These are phyloP conservation scores for Plasmodium berghei DNA, from an alignment of 169 alveolate species.

Conservation along the genomic window DNA sequence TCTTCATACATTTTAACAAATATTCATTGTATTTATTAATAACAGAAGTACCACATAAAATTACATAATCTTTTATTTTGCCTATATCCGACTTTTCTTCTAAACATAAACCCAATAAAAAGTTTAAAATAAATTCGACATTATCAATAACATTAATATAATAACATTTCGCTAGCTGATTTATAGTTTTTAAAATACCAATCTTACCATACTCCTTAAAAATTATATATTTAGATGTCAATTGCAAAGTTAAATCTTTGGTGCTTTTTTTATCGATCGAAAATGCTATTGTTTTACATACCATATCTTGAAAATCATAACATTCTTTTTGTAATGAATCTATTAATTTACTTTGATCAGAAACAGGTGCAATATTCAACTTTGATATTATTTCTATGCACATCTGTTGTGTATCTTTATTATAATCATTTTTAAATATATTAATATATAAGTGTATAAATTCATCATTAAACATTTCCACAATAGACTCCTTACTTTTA, in stretches of 20 bases:
- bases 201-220: conserved; percentile 73
- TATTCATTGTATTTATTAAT: conserved; percentile 57
- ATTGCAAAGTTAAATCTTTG: conserved; percentile 40
- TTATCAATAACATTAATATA: conserved; percentile 44
- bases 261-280: conserved; percentile 27
- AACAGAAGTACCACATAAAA: conserved; percentile 38
- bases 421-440: conserved; percentile 40
- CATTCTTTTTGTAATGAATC: conserved; percentile 72
- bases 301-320: conserved; percentile 58
- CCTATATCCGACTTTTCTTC: conserved; percentile 60
- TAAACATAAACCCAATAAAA: conserved; percentile 71
- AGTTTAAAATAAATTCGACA: conserved; percentile 64
- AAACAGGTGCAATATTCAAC: conserved; percentile 23
- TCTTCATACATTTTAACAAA: not conserved
- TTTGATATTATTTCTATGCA: conserved; percentile 51
- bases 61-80: conserved; percentile 58
- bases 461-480: conserved; percentile 36
- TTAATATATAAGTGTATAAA: conserved; percentile 23
- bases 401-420: conserved; percentile 26
- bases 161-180: conserved; percentile 25
- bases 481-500: not conserved
- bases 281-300: conserved; percentile 33
- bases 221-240: conserved; percentile 67
- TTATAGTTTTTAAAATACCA: conserved; percentile 64
- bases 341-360: conserved; percentile 51